Conservation (phyloP, 140 eudicot genomes). For the Oenanthe javanica region DNA sequence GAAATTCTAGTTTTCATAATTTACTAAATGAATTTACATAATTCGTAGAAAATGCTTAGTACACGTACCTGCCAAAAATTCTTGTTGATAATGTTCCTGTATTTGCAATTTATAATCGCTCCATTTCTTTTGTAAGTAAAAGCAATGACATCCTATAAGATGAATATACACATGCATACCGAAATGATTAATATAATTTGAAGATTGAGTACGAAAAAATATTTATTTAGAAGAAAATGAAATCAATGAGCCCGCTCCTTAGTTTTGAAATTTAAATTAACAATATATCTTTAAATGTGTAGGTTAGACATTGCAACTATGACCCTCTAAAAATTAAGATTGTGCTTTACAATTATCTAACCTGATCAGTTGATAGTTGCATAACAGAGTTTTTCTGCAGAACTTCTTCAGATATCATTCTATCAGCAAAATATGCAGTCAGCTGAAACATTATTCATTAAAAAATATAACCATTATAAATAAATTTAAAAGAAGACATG, state of each 20-base stretch:
- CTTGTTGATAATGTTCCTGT: conserved; percentile 57
- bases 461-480: not conserved
- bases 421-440: conserved; percentile 59
- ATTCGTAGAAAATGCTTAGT: not conserved
- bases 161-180: not conserved
- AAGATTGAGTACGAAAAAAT: conserved; percentile 8
- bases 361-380: conserved; percentile 48
- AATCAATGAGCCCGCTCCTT: not conserved
- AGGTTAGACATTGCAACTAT: not conserved
- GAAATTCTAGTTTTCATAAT: not conserved
- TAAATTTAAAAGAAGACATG: not conserved
- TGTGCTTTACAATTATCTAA: conserved; percentile 29
- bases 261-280: not conserved
- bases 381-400: conserved; percentile 60
- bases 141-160: conserved; percentile 65
- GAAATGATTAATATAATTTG: not conserved
- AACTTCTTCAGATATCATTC: conserved; percentile 79
- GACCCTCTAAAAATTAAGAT: not conserved
- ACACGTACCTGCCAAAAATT: conserved; percentile 75
- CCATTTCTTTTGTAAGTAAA: conserved; percentile 69
- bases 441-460: conserved; percentile 34
- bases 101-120: conserved; percentile 77
- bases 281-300: not conserved
- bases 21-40: not conserved
- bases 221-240: not conserved